Percentiles rank a stretch among this genome's conserved stretches.
Conservation (phyloP, 164 flowering plant species). For the Kingdonia uniflora region DNA sequence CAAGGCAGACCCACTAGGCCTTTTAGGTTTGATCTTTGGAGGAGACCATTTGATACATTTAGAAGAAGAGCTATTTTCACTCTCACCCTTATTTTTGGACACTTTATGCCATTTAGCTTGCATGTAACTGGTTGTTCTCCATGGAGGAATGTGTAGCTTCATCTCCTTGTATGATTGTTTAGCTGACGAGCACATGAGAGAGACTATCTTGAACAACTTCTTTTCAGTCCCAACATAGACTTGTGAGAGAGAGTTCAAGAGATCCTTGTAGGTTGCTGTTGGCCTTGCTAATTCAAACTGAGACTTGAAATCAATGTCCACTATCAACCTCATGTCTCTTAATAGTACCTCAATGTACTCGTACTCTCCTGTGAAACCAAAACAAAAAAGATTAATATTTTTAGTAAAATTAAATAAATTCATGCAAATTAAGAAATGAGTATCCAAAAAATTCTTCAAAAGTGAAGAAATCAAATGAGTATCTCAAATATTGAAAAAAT, state of each 20-base stretch:
- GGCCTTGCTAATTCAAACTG: slow-evolving; percentile 88
- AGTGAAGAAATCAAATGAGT: too few relatives aligned
- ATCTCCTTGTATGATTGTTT: slow-evolving; percentile 75
- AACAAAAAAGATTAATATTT: slow-evolving; percentile 33
- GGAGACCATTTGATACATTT: too few relatives aligned
- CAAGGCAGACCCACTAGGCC: too few relatives aligned
- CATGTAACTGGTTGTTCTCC: slow-evolving; percentile 75
- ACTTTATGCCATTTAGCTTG: slow-evolving; percentile 49
- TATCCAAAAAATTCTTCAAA: slow-evolving; percentile 30
- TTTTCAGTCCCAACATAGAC: slow-evolving; percentile 69
- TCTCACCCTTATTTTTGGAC: too few relatives aligned
- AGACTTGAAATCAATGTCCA: slow-evolving; percentile 84
- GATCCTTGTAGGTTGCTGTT: slow-evolving; percentile 46
- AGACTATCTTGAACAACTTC: slow-evolving; percentile 50
- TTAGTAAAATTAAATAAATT: slow-evolving; percentile 2
- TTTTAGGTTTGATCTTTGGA: too few relatives aligned
- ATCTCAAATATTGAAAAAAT: too few relatives aligned
- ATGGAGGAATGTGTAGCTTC: slow-evolving; percentile 77
- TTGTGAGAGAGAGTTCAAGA: slow-evolving; percentile 57
- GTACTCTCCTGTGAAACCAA: slow-evolving; percentile 65
- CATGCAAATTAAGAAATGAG: slow-evolving; percentile 26
- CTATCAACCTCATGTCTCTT: slow-evolving; percentile 40
- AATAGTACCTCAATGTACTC: slow-evolving; percentile 77
- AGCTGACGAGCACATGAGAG: slow-evolving; percentile 64
- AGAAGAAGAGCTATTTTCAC: too few relatives aligned